Conservation (phyloP, 441 rosid genomes). For the Gossypium davidsonii region DNA sequence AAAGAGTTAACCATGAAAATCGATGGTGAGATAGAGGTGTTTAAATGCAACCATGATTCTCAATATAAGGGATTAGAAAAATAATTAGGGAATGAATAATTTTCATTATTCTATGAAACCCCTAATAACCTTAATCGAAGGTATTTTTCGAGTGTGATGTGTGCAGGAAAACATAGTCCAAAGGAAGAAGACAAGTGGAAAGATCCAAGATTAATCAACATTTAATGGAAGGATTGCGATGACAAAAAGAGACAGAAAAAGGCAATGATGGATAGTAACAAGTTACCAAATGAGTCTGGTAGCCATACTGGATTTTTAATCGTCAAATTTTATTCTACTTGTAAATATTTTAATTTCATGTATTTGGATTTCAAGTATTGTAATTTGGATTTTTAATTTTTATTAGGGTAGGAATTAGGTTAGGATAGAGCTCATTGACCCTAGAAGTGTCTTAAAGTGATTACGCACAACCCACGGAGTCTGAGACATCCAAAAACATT, state of each 20-base stretch:
- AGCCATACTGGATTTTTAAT: too few species aligned
- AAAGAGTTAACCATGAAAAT: background rate
- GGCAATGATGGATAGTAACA: too few species aligned
- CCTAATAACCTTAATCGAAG: background rate
- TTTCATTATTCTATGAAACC: background rate
- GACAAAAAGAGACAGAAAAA: too few species aligned
- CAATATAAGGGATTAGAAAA: background rate
- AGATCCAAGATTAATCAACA: background rate
- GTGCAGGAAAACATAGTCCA: background rate
- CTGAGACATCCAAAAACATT: background rate
- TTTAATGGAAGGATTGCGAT: too few species aligned
- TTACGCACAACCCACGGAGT: background rate
- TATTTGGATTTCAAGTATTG: background rate
- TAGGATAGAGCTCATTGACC: background rate
- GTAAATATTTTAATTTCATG: too few species aligned
- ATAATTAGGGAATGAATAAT: background rate
- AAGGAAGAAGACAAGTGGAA: background rate
- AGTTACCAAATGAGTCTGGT: too few species aligned
- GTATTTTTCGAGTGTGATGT: background rate
- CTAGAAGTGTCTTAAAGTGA: background rate
- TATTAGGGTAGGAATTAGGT: background rate
- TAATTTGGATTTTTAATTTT: background rate
- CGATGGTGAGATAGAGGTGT: background rate
- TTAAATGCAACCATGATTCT: background rate
- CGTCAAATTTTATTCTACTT: too few species aligned